Conservation (phyloP, 164 flowering plant species). For the Akebia trifoliata region DNA sequence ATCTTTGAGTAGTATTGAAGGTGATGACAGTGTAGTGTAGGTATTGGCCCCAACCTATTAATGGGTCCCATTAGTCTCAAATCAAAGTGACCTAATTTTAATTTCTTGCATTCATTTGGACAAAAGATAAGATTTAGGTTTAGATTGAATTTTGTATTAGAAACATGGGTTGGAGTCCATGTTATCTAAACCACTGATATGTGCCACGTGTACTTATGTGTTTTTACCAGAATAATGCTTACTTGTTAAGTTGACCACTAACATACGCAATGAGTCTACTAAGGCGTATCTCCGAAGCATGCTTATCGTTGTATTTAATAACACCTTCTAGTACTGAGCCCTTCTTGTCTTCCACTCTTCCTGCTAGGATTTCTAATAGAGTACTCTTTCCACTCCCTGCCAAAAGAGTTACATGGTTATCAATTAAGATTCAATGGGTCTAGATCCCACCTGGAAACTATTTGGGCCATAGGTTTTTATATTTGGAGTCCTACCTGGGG, state of each 20-base stretch:
- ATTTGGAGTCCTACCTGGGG: conserved; percentile 27
- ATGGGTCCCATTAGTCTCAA: no score
- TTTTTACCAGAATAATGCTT: background rate
- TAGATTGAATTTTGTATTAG: no score
- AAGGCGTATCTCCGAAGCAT: conserved; percentile 25
- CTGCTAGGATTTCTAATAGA: conserved; percentile 24
- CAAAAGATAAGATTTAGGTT: no score
- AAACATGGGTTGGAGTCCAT: no score
- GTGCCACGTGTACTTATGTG: background rate
- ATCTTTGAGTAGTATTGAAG: no score
- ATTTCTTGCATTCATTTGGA: no score
- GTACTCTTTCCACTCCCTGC: conserved; percentile 28
- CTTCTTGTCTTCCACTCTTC: conserved; percentile 14
- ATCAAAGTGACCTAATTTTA: no score
- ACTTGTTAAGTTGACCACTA: conserved; percentile 29
- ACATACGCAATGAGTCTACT: conserved; percentile 29
- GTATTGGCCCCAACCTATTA: no score
- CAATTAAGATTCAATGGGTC: background rate
- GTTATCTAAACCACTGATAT: no score
- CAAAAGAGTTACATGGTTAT: background rate
- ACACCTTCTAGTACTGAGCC: conserved; percentile 20
- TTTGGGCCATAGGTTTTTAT: no score
- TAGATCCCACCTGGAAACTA: no score
- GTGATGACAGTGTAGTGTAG: no score
- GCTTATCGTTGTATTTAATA: conserved; percentile 27